Conservation (phyloP, 805 yeast species). For the Saccharomyces kudriavzevii region DNA sequence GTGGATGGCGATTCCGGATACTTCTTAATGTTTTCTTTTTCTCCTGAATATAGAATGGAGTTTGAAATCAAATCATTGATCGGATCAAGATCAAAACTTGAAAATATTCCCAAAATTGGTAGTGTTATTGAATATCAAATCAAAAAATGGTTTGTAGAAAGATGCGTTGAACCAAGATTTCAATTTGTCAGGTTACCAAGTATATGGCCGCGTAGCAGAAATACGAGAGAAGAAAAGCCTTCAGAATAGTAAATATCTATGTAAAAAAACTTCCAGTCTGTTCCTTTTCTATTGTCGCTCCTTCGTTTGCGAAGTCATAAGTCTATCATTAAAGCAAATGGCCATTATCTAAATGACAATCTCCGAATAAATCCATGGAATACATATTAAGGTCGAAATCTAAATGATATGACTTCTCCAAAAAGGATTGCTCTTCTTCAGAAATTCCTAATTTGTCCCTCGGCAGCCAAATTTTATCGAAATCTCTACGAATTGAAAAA, state of each 20-base stretch:
- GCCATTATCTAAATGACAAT: constrained; percentile 6
- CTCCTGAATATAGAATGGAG: constrained; percentile 85
- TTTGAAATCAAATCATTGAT: constrained; percentile 82
- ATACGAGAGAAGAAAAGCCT: constrained; percentile 38
- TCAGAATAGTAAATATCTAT: background rate
- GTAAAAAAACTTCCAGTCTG: background rate
- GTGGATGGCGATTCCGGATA: constrained; percentile 38
- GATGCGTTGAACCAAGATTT: constrained; percentile 90
- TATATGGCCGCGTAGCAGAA: constrained; percentile 70
- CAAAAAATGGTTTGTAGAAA: constrained; percentile 81
- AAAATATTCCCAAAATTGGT: constrained; percentile 86
- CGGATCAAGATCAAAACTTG: constrained; percentile 86
- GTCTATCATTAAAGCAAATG: background rate
- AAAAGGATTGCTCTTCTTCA: constrained; percentile 11
- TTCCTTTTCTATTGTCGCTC: background rate
- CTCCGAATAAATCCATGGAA: constrained; percentile 11
- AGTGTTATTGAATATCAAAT: constrained; percentile 74
- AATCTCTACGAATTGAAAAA: constrained; percentile 9
- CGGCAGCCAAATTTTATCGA: constrained; percentile 36
- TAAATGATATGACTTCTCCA: constrained; percentile 12
- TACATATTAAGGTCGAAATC: constrained; percentile 7
- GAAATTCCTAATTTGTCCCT: constrained; percentile 33
- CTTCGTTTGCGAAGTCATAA: background rate
- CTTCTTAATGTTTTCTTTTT: constrained; percentile 79
- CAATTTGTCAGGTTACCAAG: constrained; percentile 80